These are phyloP conservation scores for Hyphodiscus sp. DNA, from an alignment of 2,329 filamentous ascomycete species.

Conservation along the genomic window DNA sequence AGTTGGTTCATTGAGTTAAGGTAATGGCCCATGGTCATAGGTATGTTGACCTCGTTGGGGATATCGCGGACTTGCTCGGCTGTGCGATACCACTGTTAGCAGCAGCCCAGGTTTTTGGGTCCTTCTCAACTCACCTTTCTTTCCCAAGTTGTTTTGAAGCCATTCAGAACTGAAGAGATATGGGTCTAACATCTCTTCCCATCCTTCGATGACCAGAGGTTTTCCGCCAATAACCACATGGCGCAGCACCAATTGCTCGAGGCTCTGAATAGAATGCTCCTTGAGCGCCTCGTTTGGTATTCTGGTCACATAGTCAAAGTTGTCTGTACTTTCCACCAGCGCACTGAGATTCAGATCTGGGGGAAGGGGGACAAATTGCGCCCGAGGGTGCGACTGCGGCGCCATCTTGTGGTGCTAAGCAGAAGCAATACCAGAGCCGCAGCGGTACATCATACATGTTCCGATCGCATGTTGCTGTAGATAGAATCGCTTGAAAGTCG, in stretches of 20 bases:
- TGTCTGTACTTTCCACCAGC: conserved; percentile 71
- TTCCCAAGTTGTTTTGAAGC: conserved; percentile 72
- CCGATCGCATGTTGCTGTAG: not conserved
- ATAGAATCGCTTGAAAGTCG: not conserved
- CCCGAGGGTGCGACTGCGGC: conserved; percentile 65
- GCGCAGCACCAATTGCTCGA: conserved; percentile 73
- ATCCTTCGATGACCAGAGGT: conserved; percentile 86
- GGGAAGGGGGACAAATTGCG: conserved; percentile 85
- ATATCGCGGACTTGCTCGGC: conserved; percentile 84
- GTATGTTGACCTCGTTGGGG: conserved; percentile 62
- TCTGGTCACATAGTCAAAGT: conserved; percentile 81
- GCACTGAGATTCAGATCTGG: conserved; percentile 72
- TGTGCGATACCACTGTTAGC: conserved; percentile 33
- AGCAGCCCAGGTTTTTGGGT: not conserved
- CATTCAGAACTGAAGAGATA: conserved; percentile 75
- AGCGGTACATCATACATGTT: not conserved
- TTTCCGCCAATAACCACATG: conserved; percentile 84
- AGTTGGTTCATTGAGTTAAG: conserved; percentile 79
- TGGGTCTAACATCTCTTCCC: conserved; percentile 67
- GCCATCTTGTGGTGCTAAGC: conserved; percentile 53
- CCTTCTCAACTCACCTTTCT: conserved; percentile 55
- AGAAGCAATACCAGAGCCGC: not conserved
- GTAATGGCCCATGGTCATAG: conserved; percentile 86
- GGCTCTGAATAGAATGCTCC: conserved; percentile 66
- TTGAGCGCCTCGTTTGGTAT: conserved; percentile 75